Evolutionary conservation across 352 stramenopile species (phyloP), one percentile per base, ranked within the genome.

Genomic region (Globisporangium parvum): DNA sequence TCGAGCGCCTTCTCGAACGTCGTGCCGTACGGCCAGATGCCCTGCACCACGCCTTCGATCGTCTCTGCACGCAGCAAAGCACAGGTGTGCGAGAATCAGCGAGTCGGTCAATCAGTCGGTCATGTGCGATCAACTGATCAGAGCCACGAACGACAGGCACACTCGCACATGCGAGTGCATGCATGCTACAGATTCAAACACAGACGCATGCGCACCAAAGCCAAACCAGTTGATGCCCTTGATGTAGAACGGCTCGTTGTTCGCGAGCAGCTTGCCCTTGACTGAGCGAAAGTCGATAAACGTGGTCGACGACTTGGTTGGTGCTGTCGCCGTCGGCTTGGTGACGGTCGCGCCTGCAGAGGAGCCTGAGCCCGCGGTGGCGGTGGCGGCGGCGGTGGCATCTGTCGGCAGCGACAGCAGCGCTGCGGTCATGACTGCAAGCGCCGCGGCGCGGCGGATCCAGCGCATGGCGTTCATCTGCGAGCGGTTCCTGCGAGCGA

Each of bases 211-310:
- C 70, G 61, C 24, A 85, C 74, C 74, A 14, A 62, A 69, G 53
- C 78, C 78, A 55, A 88, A 88, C 75, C 75, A 88, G 62, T 88
- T 88, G 53, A 87, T 79, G 54, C 78, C 78, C 55, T 84, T 85
- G 63, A 88, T 66, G 58, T 80, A 66, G 53, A 88, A 76, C 51
- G 66, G 60, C 65, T 81, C 63, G 57, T 69, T 72, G 57, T 84
- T 66, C 15, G 75, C 78, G 28, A 74, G 66, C 48, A 88, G 63
- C 46, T 80, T 47, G 8, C 75, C 78, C 41, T 88, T 63, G 11
- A 81, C 66, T 20, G 75, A 85, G 41, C 70, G 75, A 63, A 88
- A 88, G 44, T 83, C 65, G 57, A 87, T 76, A 52, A 85, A 82
- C 26, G 51, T 73, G n/a, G 53, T 53, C 31, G 53, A 59, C 48